Evolutionary conservation across 2,329 filamentous ascomycete species (phyloP).

Genomic region (Celoporthe dispersa): DNA sequence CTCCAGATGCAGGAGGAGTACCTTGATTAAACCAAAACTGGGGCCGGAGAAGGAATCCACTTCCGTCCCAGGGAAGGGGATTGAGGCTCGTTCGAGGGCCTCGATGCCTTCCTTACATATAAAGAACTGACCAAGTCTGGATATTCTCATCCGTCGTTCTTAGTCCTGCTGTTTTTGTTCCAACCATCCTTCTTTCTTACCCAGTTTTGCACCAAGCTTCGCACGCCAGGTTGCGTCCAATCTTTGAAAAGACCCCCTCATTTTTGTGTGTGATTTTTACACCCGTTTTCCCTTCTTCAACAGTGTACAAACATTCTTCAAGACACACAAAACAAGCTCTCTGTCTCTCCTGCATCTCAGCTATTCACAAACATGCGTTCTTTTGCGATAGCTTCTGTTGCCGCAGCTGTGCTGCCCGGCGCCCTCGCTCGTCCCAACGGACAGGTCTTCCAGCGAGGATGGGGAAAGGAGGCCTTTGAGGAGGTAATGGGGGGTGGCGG

Average conservation of each 20-base stretch:
- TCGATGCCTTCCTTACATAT: slow-evolving; percentile 6
- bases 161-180: background rate
- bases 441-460: slow-evolving; percentile 20
- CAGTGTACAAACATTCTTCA: background rate
- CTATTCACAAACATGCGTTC: slow-evolving; percentile 19
- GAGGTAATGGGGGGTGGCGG: background rate
- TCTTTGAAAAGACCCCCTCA: slow-evolving; percentile 2
- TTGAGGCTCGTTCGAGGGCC: background rate
- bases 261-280: background rate
- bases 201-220: slow-evolving; percentile 15
- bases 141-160: background rate
- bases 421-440: slow-evolving; percentile 17
- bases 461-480: slow-evolving; percentile 5
- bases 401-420: slow-evolving; percentile 22
- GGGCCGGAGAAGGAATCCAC: slow-evolving; percentile 7
- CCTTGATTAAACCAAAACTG: slow-evolving; percentile 16
- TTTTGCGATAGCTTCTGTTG: slow-evolving; percentile 6
- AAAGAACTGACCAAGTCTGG: slow-evolving; percentile 2
- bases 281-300: background rate
- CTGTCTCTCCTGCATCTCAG: background rate
- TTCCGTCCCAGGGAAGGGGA: background rate
- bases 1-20: slow-evolving; percentile 8
- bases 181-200: slow-evolving; percentile 4
- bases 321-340: background rate
- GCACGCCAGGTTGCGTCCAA: slow-evolving; percentile 27